Evolutionary conservation across 768 basidiomycete genomes (phyloP), one percentile per base, ranked within the genome.

Genomic region (Fibroporia radiculosa): DNA sequence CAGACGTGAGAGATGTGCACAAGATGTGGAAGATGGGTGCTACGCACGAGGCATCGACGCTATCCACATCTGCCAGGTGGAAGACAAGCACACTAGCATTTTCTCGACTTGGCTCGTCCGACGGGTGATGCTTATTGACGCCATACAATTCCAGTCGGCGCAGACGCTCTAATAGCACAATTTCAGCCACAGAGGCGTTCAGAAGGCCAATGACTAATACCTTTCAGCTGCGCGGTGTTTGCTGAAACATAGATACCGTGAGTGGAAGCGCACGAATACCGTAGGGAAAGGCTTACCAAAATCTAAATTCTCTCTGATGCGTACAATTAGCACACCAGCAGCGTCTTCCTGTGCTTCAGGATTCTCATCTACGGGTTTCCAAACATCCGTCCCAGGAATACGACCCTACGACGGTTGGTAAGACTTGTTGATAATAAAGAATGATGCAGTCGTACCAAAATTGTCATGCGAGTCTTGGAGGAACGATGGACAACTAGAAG

Each of bases 151-250:
- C 95, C 40, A 99, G 72, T 51, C 92, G 69, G 24, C 87, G 73
- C 20, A 93, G 66, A 14, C 87, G 84, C 62, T 84, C 92, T 85
- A 55, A n/a, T 13, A 24, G 2, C 16, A 5, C 6, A 14, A 16
- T 14, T 31, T 45, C 25, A 45, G 34, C 22, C n/a, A 18, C n/a
- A 35, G 34, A n/a, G 16, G 11, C 20, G 18, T 18, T 42, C 6
- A 45, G 13, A 23, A 25, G 18, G 29, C 12, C 41, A 40, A 13
- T 38, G 5, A n/a, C 4, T 18, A 7, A 16, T 53, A 79, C 84
- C 93, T 70, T 97, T 97, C 18, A 99, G 67, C 56, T 93, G 92
- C 27, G 92, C 87, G 18, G 93, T 93, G 60, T 99, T 99, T 11
- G 95, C 93, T 87, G 40, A 33, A 19, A 19, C 29, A 37, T 26